Evolutionary conservation across 352 stramenopile species (phyloP), one percentile per base, ranked within the genome.

Genomic region (Pythium biforme): DNA sequence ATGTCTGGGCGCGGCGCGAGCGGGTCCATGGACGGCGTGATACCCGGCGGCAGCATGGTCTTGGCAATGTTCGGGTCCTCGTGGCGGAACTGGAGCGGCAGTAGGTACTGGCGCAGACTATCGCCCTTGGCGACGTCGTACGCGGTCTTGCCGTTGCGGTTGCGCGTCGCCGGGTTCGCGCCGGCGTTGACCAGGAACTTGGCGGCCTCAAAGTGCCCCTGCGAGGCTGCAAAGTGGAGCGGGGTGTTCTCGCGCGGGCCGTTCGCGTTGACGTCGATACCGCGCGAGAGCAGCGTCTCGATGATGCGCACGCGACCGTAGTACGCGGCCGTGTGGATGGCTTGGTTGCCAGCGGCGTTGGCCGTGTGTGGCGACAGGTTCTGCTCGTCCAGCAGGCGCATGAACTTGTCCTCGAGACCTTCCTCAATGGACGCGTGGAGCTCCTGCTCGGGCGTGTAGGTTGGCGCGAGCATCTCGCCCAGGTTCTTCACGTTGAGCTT

Each of bases 401-500:
- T 29, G 45, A 95, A 89, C 69, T 92, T 94, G 46, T 90, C 83
- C 9, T 77, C 43, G 20, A 90, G 59, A 1, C 86, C 88, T 19
- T 81, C 74, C 54, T 92, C 87, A 49, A 96, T 92, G 4, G 87
- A 76, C 20, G 75, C 67, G 56, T 94, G 85, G 37, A 95, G 74
- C 62, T 94, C 82, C 69, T 95, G 85, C 69, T 94, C 85, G n/a
- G 83, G 85, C 56, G 83, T 94, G 59, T 91, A 77, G 54, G 88
- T 91, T 3, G 88, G 88, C 65, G 88, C 88, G 65, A 96, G 69
- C 58, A 95, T 79, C 77, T 95, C 83, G 57, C 85, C 88, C 70
- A 96, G 59, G 62, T 90, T 92, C 74, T 93, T 94, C 50, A 95
- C 83, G 45, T 96, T 96, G 64, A 95, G 81, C 69, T 92, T 92